Base-by-base conservation (phyloP, 768 basidiomycete genomes). In the Candolleomyces aberdarensis region DNA sequence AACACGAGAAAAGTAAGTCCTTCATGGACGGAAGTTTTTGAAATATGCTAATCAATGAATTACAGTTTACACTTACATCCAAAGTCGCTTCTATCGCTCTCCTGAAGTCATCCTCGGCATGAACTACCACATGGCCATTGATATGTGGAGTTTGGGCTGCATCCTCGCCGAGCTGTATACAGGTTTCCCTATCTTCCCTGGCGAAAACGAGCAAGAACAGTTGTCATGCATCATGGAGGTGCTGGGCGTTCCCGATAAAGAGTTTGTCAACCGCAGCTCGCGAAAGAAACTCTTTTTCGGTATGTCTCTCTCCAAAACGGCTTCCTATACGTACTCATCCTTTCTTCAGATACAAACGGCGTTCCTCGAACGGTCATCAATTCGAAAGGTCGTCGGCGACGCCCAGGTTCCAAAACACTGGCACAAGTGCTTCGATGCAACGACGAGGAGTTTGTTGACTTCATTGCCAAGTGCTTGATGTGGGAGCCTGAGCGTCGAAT, bases 141-240 rank as follows among this genome's bases (percentile, higher is more conserved):
- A 98, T 72, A 99, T 99, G 96, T 99, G 97, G 97, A 96, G 94
- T 79, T 75, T 99, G 66, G 97, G 97, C 41, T 99, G 97, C 69
- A 99, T 99, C 63, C 79, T 99, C 57, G 97, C 97, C 15, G 97
- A 99, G 74, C 78, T 99, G 47, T 96, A 91, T 73, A 98, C 96
- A 11, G 97, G 97, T 0, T 97, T 94, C 73, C 97, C 97, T 1
- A 96, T 99, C 66, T 99, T 99, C 75, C 97, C 97, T 0, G 97
- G 97, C 26, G 97, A 99, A 76, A 98, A 98, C 70, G 96, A 99
- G 73, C 94, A 97, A 75, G 96, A 98, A 71, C 97, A 98, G 67
- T 76, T 99, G 57, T 91, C 96, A 5, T 98, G 96, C 71, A 99
- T 99, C 75, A 99, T 99, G 96, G 97, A 99, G 73, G 92, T 99